Conservation (phyloP, 1,284 basidiomycete species). For the Calocybe gambosa region DNA sequence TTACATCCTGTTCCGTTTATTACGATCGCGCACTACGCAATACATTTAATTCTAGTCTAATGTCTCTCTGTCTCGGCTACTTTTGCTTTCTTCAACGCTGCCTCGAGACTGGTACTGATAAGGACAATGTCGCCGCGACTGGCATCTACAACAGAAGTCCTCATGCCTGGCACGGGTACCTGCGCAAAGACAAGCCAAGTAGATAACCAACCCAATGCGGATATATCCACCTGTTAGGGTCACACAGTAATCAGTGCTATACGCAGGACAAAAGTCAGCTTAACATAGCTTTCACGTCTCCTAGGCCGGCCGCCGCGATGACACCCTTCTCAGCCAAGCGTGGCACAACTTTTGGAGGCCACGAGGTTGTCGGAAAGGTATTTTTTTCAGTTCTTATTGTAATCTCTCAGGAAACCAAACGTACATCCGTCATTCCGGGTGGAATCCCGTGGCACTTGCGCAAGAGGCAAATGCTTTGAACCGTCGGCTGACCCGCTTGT, state of each 20-base stretch:
- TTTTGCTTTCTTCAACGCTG: constrained; percentile 11
- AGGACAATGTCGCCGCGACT: constrained; percentile 73
- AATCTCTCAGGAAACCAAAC: constrained; percentile 18
- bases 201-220: constrained; percentile 58
- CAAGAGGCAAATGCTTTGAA: constrained; percentile 81
- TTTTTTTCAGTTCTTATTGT: background rate
- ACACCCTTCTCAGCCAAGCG: constrained; percentile 66
- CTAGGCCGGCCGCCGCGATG: constrained; percentile 85
- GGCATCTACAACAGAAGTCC: constrained; percentile 70
- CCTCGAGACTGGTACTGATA: constrained; percentile 30
- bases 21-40: background rate
- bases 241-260: background rate
- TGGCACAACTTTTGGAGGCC: constrained; percentile 71
- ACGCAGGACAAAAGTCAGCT: background rate
- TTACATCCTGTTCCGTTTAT: constrained; percentile 8
- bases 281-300: constrained; percentile 69
- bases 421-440: constrained; percentile 82
- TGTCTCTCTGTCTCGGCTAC: constrained; percentile 3
- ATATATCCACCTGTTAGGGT: constrained; percentile 60
- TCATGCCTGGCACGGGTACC: constrained; percentile 66
- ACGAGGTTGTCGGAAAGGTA: constrained; percentile 76
- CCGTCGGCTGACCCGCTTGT: constrained; percentile 67
- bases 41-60: background rate
- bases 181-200: background rate
- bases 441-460: constrained; percentile 59